These are phyloP conservation scores for Achaetomium macrosporum DNA, from an alignment of 2,329 filamentous ascomycete species.

Conservation along the genomic window DNA sequence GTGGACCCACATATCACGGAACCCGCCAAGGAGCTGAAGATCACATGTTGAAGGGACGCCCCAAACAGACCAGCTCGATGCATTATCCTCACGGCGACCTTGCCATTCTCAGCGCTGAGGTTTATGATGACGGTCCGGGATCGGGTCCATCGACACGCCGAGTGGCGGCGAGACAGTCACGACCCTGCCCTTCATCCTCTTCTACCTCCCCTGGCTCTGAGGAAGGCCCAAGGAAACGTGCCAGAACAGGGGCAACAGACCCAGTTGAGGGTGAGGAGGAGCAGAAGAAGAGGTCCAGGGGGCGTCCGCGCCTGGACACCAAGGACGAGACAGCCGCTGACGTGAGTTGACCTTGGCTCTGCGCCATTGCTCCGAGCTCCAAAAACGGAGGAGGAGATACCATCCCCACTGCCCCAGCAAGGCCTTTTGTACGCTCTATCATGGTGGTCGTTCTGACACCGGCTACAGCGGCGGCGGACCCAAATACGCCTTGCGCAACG, in stretches of 20 bases:
- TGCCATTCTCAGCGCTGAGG: conserved; percentile 43
- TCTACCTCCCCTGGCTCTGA: background rate
- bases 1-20: background rate
- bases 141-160: conserved; percentile 15
- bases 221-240: conserved; percentile 30
- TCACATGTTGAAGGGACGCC: background rate
- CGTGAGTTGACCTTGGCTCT: conserved; percentile 48
- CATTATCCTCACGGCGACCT: conserved; percentile 32
- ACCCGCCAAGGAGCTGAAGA: background rate
- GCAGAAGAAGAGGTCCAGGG: conserved; percentile 57
- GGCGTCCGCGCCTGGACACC: conserved; percentile 69
- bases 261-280: conserved; percentile 35
- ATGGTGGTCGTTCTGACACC: background rate
- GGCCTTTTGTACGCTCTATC: background rate
- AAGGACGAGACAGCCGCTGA: conserved; percentile 72
- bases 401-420: background rate
- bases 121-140: conserved; percentile 35
- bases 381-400: background rate
- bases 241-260: conserved; percentile 27
- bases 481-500: conserved; percentile 84
- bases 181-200: background rate
- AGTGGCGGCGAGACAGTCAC: conserved; percentile 15
- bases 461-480: conserved; percentile 64
- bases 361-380: too few species aligned
- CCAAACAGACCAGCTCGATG: conserved; percentile 13